Evolutionary conservation across 2,329 filamentous ascomycete genomes (phyloP).

Genomic region (Cercospora sojina): DNA sequence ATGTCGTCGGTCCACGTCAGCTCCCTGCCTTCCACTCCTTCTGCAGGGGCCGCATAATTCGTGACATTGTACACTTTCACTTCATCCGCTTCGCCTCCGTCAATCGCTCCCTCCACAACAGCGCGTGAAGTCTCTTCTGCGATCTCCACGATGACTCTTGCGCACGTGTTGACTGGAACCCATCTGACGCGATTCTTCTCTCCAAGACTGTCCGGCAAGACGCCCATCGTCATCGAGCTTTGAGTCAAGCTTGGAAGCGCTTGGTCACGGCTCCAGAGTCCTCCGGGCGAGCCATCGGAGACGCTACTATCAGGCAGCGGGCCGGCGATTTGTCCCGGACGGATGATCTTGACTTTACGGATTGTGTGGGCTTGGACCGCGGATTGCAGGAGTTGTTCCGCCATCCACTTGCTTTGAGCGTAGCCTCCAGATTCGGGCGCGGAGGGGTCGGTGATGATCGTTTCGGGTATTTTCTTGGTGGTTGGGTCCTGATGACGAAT

Average conservation of each 20-base stretch:
- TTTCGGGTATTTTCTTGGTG: slow-evolving; percentile 34
- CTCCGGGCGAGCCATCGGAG: slow-evolving; percentile 20
- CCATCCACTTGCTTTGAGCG: slow-evolving; percentile 40
- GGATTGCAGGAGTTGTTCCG: slow-evolving; percentile 32
- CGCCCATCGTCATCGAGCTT: slow-evolving; percentile 51
- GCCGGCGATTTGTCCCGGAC: slow-evolving; percentile 33
- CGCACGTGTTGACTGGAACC: slow-evolving; percentile 50
- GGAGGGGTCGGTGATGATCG: slow-evolving; percentile 22
- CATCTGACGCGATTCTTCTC: slow-evolving; percentile 52
- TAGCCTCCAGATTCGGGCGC: slow-evolving; percentile 37
- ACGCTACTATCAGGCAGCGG: slow-evolving; percentile 7
- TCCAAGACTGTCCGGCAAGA: slow-evolving; percentile 51
- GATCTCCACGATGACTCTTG: background rate
- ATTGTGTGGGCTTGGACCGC: background rate
- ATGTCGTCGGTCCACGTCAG: background rate
- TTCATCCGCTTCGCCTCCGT: background rate
- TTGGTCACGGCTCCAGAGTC: slow-evolving; percentile 56
- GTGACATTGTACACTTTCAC: background rate
- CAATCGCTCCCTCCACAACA: background rate
- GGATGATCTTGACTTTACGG: slow-evolving; percentile 18
- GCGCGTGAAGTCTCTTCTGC: background rate
- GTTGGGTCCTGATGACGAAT: background rate
- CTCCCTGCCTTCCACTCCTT: background rate
- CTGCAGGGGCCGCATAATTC: background rate
- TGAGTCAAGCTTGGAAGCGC: slow-evolving; percentile 54